Conservation (phyloP, 805 yeast species). For the Candida ulmi region DNA sequence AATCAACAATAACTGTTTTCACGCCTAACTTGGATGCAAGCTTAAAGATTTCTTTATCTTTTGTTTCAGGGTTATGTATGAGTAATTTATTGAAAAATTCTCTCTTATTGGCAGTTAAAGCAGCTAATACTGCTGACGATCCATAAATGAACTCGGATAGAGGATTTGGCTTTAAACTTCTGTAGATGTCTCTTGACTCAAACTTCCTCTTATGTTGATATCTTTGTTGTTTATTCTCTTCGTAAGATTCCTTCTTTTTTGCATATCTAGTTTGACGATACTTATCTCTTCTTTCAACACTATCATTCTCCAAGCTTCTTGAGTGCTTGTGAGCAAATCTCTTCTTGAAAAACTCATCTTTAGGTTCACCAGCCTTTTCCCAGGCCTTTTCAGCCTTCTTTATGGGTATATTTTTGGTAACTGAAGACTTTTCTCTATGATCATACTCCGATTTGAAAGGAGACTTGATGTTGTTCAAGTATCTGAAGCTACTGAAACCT, state of each 20-base stretch:
- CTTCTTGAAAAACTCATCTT: constrained; percentile 54
- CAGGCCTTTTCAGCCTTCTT: constrained; percentile 49
- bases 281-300: constrained; percentile 12
- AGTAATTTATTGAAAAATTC: constrained; percentile 45
- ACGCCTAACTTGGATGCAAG: constrained; percentile 35
- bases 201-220: constrained; percentile 12
- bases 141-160: constrained; percentile 71
- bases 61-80: constrained; percentile 35
- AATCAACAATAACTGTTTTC: constrained; percentile 10
- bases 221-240: constrained; percentile 10
- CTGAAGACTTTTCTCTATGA: constrained; percentile 10
- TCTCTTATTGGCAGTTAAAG: constrained; percentile 52
- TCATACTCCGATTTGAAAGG: not conserved
- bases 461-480: constrained; percentile 3
- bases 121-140: constrained; percentile 68
- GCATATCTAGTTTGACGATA: constrained; percentile 16
- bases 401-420: constrained; percentile 41
- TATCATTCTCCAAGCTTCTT: constrained; percentile 19
- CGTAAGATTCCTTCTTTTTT: constrained; percentile 3
- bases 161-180: constrained; percentile 33
- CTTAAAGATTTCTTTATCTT: constrained; percentile 35
- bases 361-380: constrained; percentile 56
- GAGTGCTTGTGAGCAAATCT: constrained; percentile 69
- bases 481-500: too few relatives aligned
- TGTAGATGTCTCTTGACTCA: constrained; percentile 16